Percentiles rank a stretch among this genome's conserved stretches.
Evolutionary conservation across 805 yeast genomes (phyloP).

Genomic region (Cyberlindnera suaveolens): DNA sequence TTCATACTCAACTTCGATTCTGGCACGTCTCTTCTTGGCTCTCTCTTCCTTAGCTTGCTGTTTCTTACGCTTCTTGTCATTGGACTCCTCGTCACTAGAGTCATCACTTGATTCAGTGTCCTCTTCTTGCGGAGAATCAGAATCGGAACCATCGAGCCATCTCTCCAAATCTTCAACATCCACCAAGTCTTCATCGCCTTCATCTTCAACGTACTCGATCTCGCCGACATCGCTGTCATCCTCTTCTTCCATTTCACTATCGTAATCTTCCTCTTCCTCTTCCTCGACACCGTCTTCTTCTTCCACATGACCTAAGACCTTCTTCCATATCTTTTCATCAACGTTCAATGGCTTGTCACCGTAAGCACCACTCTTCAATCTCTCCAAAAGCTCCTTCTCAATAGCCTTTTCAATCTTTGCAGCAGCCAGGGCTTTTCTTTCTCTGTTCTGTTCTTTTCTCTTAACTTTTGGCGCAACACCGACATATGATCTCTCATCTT

Average conservation of each 20-base stretch:
- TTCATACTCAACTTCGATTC: slow-evolving; percentile 81
- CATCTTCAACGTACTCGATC: slow-evolving; percentile 85
- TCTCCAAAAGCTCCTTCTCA: slow-evolving; percentile 89
- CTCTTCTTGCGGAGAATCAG: slow-evolving; percentile 31
- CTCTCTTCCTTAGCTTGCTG: slow-evolving; percentile 33
- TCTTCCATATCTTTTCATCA: slow-evolving; percentile 93
- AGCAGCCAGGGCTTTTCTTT: slow-evolving; percentile 93
- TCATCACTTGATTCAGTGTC: slow-evolving; percentile 31
- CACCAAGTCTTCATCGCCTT: slow-evolving; percentile 85
- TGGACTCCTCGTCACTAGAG: slow-evolving; percentile 31
- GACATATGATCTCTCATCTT: slow-evolving; percentile 89
- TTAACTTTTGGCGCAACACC: slow-evolving; percentile 91
- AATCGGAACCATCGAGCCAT: slow-evolving; percentile 62
- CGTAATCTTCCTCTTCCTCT: slow-evolving; percentile 40
- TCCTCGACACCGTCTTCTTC: slow-evolving; percentile 51
- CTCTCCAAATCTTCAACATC: slow-evolving; percentile 90
- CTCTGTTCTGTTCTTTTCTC: slow-evolving; percentile 90
- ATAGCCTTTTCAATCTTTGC: slow-evolving; percentile 96
- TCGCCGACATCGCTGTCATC: slow-evolving; percentile 61
- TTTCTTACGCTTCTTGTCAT: slow-evolving; percentile 30
- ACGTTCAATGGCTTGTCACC: slow-evolving; percentile 97
- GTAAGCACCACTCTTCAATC: slow-evolving; percentile 95
- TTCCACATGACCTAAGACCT: slow-evolving; percentile 79
- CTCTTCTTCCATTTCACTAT: slow-evolving; percentile 43
- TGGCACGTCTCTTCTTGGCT: slow-evolving; percentile 52